Base-by-base conservation (phyloP, 257 asterid genomes). In the Nicotiana paniculata region DNA sequence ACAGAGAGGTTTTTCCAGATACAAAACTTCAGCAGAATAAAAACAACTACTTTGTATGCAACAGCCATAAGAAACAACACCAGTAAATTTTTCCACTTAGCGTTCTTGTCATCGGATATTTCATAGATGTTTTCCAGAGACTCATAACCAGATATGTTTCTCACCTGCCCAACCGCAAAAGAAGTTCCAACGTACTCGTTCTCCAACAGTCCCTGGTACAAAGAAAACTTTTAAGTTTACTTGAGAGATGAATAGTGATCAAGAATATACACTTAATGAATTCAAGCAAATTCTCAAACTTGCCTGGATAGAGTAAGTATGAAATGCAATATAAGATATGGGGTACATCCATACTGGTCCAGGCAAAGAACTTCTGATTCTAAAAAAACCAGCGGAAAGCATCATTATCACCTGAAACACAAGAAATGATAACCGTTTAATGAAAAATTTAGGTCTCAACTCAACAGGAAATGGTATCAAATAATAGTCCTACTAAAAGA, bases 271-370 rank as follows among this genome's bases (percentile, higher is more conserved):
- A 39, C 7, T 24, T 11, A 0, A 70, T 39, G 78, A 70, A 26
- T 70, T 70, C 18, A 43, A 70, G 21, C 37, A 54, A 54, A 18
- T 48, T 78, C 57, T 3, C 26, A 59, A 72, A 85, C 95, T 86
- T 92, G 89, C 99, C 96, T 96, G 98, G 83, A 96, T 88, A 39
- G 98, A 91, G 81, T 92, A 96, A 63, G 99, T 92, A 75, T 96
- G 98, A 91, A 94, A 96, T 3, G 98, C 86, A 33, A 96, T 28
- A 86, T 94, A 94, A 3, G 99, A 94, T 35, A 93, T 46, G 28
- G 99, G 99, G 88, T 96, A 96, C 92, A 88, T 87, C 99, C 99
- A 96, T 21, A 88, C 91, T 15, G 93, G 90, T 81, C 86, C 81
- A 4, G 98, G 97, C 87, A 96, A 90, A 76, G 90, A 92, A 72